Conservation (phyloP, 345 rosid genomes). For the Luvunga scandens region DNA sequence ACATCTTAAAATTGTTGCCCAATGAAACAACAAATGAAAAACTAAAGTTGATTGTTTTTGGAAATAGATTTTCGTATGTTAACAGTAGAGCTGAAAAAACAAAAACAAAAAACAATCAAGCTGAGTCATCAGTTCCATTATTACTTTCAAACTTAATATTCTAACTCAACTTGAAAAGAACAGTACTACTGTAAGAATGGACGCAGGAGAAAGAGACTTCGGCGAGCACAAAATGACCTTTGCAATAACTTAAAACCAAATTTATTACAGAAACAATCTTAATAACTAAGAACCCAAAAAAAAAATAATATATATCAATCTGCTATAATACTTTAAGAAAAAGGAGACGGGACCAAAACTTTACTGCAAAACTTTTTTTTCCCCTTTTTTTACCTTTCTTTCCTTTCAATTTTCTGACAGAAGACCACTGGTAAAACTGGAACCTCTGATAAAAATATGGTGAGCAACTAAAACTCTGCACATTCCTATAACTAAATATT, state of each 20-base stretch:
- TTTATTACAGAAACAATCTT: slow-evolving; percentile 37
- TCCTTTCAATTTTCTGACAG: slow-evolving; percentile 32
- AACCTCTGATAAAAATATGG: slow-evolving; percentile 57
- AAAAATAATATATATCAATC: slow-evolving; percentile 3
- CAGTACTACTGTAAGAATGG: no score
- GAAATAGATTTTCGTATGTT: no score
- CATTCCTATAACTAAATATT: slow-evolving; percentile 28
- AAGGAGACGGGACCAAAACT: slow-evolving; percentile 4
- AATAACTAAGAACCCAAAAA: slow-evolving; percentile 14
- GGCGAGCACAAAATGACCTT: slow-evolving; percentile 7
- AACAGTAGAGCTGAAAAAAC: no score
- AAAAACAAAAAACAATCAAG: no score
- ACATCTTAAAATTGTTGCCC: no score
- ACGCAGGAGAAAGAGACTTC: background rate
- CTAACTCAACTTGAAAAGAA: no score
- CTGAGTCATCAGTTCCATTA: no score
- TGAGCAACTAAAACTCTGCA: slow-evolving; percentile 40
- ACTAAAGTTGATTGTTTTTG: no score
- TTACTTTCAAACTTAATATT: no score
- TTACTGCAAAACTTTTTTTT: slow-evolving; percentile 25
- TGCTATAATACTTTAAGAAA: slow-evolving; percentile 21
- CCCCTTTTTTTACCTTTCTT: background rate
- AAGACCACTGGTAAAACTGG: slow-evolving; percentile 65
- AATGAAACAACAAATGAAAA: no score
- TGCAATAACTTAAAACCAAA: slow-evolving; percentile 18